Base-by-base conservation (phyloP, 2,329 filamentous ascomycete genomes). In the Fusarium tricinctum region DNA sequence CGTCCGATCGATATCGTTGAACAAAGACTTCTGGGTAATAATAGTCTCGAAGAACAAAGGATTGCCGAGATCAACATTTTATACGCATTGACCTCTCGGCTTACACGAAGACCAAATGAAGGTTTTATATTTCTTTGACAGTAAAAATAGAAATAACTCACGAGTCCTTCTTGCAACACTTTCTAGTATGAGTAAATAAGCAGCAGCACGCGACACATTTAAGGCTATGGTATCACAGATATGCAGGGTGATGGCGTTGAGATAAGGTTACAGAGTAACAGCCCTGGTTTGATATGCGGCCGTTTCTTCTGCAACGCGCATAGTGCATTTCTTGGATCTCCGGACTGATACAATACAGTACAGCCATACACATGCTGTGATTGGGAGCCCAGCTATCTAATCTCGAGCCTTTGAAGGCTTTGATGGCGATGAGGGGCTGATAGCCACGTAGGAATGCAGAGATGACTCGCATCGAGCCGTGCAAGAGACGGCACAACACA, bases 371-470 rank as follows among this genome's bases (percentile, higher is more conserved):
- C 52, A 63, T 46, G 59, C 63, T 46, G 62, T 73, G 71, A 73
- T 73, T 73, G 71, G 71, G 69, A 73, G 57, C 54, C 15, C 14
- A 42, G 55, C 46, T 73, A 73, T 72, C 71, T 73, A 73, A 73
- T 73, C 71, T 73, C 44, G 43, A 64, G 61, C 57, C 68, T 58
- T 70, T 57, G 52, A 62, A 39, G 47, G 63, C 57, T 58, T 70
- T 66, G 51, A 49, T 56, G 45, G 55, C 39, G 54, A 65, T 48
- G 60, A 58, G 63, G 66, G 67, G 54, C 42, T 46, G 53, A 45
- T 62, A 71, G 61, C 69, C 64, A 59, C 57, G 55, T 63, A 50
- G 52, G 61, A 49, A 58, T 58, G 60, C 33, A 69, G 26, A 58
- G 52, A 63, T 58, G 45, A 58, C 63, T 63, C 64, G 58, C 60